These are phyloP conservation scores for Aspergillus hancockii DNA, from an alignment of 495 filamentous ascomycete genomes.

Conservation along the genomic window DNA sequence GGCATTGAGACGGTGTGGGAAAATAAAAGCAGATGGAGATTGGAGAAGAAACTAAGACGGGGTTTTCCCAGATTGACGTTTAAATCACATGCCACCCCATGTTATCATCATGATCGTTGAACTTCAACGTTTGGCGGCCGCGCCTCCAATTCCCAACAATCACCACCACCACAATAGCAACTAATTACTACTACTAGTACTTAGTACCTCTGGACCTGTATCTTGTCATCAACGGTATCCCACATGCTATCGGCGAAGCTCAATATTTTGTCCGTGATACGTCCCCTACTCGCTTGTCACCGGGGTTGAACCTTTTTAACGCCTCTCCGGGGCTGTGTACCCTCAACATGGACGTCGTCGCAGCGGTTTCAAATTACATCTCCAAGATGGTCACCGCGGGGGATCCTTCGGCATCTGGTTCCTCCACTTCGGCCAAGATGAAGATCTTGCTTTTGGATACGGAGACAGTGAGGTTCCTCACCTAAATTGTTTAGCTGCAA, in stretches of 20 bases:
- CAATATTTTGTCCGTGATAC: constrained; percentile 1
- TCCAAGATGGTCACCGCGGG: constrained; percentile 94
- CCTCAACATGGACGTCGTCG: constrained; percentile 81
- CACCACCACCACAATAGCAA: background rate
- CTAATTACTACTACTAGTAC: too few species aligned
- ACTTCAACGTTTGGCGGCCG: background rate
- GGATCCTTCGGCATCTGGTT: constrained; percentile 60
- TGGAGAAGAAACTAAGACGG: too few species aligned
- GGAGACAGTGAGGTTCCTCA: constrained; percentile 71
- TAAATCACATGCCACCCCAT: constrained; percentile 10
- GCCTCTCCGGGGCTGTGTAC: constrained; percentile 2
- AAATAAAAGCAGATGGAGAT: background rate
- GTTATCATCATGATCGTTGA: too few species aligned
- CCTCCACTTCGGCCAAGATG: constrained; percentile 87
- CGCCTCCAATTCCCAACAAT: constrained; percentile 14
- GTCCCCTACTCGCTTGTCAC: constrained; percentile 1
- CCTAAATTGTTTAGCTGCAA: background rate
- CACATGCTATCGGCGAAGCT: constrained; percentile 13
- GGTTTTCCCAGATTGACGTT: too few species aligned
- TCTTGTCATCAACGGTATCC: background rate
- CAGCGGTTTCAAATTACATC: constrained; percentile 92
- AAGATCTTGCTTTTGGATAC: constrained; percentile 94
- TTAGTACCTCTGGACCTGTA: too few species aligned
- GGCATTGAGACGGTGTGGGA: background rate
- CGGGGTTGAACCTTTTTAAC: background rate